phyloP scores from a whole-genome alignment of 345 rosid species.

The Hibiscus tridactylites region DNA sequence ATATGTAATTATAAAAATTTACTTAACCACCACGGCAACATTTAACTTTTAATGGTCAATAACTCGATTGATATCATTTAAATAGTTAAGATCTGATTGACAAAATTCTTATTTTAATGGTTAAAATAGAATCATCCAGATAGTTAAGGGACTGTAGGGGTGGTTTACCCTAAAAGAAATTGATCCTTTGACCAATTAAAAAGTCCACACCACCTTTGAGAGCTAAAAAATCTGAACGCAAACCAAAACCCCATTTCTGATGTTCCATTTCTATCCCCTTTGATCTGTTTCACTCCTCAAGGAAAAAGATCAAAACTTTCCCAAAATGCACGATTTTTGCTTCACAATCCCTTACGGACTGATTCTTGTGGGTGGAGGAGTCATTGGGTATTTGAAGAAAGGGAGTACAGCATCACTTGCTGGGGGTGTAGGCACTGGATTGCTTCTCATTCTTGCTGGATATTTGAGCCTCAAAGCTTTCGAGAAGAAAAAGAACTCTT shows the following conservation, averaged over 20 bases:
- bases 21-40: too few species aligned
- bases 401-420: slow-evolving; percentile 70
- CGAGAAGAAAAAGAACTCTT: slow-evolving; percentile 60
- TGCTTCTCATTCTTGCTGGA: slow-evolving; percentile 70
- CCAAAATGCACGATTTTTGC: slow-evolving; percentile 90
- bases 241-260: neutral
- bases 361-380: slow-evolving; percentile 70
- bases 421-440: slow-evolving; percentile 79
- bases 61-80: too few species aligned
- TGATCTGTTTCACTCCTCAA: slow-evolving; percentile 7
- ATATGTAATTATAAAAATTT: too few species aligned
- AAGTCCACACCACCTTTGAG: neutral
- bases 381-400: slow-evolving; percentile 62
- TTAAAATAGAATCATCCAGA: too few species aligned
- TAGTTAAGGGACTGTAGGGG: too few species aligned
- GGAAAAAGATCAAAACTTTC: neutral
- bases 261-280: neutral
- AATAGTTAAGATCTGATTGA: too few species aligned
- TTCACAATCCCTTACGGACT: slow-evolving; percentile 93
- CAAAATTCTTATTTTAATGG: too few species aligned
- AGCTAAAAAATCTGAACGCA: neutral
- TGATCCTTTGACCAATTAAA: slow-evolving; percentile 10
- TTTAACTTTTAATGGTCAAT: too few species aligned
- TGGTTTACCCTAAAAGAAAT: too few species aligned
- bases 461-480: slow-evolving; percentile 81